Evolutionary conservation across 2,329 filamentous ascomycete species (phyloP).

Genomic region (Calonectria crousiana): DNA sequence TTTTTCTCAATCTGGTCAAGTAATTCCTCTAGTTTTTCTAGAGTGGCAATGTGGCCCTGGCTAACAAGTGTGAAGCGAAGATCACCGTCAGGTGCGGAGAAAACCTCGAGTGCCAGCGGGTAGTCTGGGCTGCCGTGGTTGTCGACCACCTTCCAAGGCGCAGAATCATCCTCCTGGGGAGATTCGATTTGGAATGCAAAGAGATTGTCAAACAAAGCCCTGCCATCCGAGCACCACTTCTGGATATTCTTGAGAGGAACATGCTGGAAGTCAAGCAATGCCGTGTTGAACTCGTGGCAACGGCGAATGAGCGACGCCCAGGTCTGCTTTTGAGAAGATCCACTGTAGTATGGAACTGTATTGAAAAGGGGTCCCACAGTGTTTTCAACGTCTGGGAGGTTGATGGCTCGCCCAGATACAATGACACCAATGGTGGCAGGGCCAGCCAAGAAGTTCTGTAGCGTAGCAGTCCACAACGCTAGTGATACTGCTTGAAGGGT

Average conservation of each 20-base stretch:
- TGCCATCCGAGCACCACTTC: constrained; percentile 77
- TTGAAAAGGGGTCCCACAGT: constrained; percentile 91
- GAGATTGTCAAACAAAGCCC: constrained; percentile 80
- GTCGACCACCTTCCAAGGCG: constrained; percentile 67
- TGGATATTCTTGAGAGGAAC: constrained; percentile 83
- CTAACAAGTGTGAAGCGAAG: constrained; percentile 72
- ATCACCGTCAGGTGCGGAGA: constrained; percentile 59
- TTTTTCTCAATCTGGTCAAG: constrained; percentile 55
- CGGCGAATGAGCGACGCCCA: constrained; percentile 71
- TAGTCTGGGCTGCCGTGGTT: constrained; percentile 72
- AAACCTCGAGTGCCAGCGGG: constrained; percentile 81
- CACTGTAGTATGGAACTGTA: constrained; percentile 79
- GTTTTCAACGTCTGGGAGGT: constrained; percentile 72
- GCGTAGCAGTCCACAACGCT: constrained; percentile 76
- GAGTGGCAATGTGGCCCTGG: constrained; percentile 56
- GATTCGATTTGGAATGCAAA: constrained; percentile 81
- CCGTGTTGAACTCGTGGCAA: constrained; percentile 79
- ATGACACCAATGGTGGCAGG: constrained; percentile 77
- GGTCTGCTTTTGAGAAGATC: constrained; percentile 56
- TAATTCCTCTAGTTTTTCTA: constrained; percentile 39
- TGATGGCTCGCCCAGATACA: constrained; percentile 81
- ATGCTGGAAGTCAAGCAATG: constrained; percentile 76
- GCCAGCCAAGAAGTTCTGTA: constrained; percentile 64
- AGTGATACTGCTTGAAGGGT: constrained; percentile 86
- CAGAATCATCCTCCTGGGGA: constrained; percentile 40